phyloP scores from a whole-genome alignment of 108 stramenopile species.

The Skeletonema tropicum region DNA sequence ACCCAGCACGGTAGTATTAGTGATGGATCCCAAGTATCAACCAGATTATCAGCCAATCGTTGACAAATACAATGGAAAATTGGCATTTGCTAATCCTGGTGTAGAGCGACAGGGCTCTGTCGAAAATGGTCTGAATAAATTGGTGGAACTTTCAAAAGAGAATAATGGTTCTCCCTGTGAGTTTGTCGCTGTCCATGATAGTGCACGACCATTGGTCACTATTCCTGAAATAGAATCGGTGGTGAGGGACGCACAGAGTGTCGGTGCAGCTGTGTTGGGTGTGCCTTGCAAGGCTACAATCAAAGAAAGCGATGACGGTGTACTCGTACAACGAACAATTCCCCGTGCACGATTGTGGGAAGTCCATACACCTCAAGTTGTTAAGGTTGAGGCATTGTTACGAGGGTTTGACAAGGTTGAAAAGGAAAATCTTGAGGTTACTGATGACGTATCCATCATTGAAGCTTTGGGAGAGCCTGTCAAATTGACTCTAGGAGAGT shows the following conservation, averaged over 20 bases:
- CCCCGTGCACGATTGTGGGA: constrained; percentile 89
- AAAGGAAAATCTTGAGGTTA: constrained; percentile 84
- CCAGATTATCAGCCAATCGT: constrained; percentile 79
- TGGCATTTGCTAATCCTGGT: constrained; percentile 93
- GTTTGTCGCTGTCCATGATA: constrained; percentile 90
- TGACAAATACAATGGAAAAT: constrained; percentile 52
- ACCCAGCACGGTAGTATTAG: constrained; percentile 78
- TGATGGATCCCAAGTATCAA: constrained; percentile 90
- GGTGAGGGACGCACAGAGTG: constrained; percentile 66
- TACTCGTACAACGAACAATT: constrained; percentile 82
- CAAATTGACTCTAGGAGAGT: constrained; percentile 92
- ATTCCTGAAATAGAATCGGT: constrained; percentile 77
- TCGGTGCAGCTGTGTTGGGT: constrained; percentile 93
- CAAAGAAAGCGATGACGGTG: constrained; percentile 86
- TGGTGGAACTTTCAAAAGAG: constrained; percentile 49
- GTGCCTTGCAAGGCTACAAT: constrained; percentile 98
- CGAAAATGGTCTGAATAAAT: constrained; percentile 80
- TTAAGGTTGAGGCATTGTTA: constrained; percentile 75
- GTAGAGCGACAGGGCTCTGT: constrained; percentile 94
- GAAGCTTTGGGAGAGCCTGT: constrained; percentile 92
- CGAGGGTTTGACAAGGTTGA: constrained; percentile 85
- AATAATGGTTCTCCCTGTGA: constrained; percentile 38
- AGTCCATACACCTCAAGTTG: constrained; percentile 94
- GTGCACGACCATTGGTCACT: constrained; percentile 92
- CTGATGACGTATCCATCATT: constrained; percentile 95